Evolutionary conservation across 1,139 yeast species (phyloP).

Genomic region (Cylindricascospora bacillispora): DNA sequence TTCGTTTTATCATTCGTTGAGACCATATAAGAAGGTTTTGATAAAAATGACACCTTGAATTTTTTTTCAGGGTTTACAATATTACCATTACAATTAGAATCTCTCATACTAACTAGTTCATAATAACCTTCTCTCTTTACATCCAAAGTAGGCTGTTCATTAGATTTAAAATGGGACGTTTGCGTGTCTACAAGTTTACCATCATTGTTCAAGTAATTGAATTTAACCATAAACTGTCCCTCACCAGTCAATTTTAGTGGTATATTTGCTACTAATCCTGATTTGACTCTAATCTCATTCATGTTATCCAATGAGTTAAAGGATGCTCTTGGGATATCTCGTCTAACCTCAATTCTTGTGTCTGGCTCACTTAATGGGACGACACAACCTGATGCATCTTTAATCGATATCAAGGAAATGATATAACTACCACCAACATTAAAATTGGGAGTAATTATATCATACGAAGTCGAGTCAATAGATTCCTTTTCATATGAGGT

Average conservation of each 20-base stretch:
- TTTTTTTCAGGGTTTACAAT: conserved; percentile 28
- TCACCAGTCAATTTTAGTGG: conserved; percentile 48
- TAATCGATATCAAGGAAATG: conserved; percentile 47
- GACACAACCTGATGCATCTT: conserved; percentile 63
- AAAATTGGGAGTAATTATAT: conserved; percentile 42
- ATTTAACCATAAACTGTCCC: conserved; percentile 36
- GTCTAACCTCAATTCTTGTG: conserved; percentile 48
- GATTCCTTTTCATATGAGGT: conserved; percentile 32
- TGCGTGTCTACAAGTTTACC: conserved; percentile 20
- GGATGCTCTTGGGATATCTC: conserved; percentile 49
- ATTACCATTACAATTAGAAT: conserved; percentile 58
- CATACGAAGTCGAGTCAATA: conserved; percentile 30
- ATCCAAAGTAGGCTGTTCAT: conserved; percentile 30
- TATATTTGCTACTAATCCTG: conserved; percentile 45
- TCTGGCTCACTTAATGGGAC: conserved; percentile 52
- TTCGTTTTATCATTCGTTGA: conserved; percentile 25
- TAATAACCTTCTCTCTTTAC: conserved; percentile 53
- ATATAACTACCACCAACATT: conserved; percentile 58
- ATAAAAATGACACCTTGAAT: conserved; percentile 38
- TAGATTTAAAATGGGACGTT: conserved; percentile 25
- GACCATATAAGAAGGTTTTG: conserved; percentile 41
- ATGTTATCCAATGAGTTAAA: conserved; percentile 29
- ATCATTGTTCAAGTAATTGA: conserved; percentile 26
- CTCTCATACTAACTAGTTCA: conserved; percentile 42
- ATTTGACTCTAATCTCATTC: conserved; percentile 35